Evolutionary conservation across 2,329 filamentous ascomycete species (phyloP).

Genomic region (Saccharata proteae): DNA sequence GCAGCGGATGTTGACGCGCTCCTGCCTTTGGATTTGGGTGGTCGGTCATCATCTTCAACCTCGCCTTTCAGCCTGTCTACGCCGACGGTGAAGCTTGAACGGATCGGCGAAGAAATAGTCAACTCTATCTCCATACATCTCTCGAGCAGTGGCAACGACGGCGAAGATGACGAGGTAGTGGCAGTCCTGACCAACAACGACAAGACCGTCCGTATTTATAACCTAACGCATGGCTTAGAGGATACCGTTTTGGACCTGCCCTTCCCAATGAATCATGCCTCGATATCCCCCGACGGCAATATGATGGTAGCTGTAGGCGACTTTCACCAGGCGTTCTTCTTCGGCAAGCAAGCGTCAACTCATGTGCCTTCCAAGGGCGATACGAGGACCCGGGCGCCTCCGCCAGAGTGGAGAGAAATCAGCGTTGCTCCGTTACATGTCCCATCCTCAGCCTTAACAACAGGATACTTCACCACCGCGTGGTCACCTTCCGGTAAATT

Average conservation of each 20-base stretch:
- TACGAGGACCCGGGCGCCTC: neutral
- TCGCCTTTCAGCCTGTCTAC: constrained; percentile 2
- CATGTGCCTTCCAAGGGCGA: constrained; percentile 16
- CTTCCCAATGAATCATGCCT: constrained; percentile 82
- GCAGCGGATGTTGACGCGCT: constrained; percentile 43
- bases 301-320: constrained; percentile 78
- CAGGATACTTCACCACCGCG: constrained; percentile 62
- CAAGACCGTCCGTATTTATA: constrained; percentile 74
- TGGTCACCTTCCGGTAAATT: constrained; percentile 62
- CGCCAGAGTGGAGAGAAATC: constrained; percentile 25
- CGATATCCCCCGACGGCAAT: constrained; percentile 81
- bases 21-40: constrained; percentile 40
- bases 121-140: constrained; percentile 56
- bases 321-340: constrained; percentile 75
- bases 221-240: constrained; percentile 54
- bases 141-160: constrained; percentile 26
- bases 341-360: constrained; percentile 39
- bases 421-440: constrained; percentile 30
- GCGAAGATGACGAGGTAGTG: constrained; percentile 47
- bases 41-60: constrained; percentile 13
- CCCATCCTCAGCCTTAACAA: constrained; percentile 22
- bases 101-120: constrained; percentile 51
- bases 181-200: constrained; percentile 84
- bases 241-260: constrained; percentile 63
- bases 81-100: constrained; percentile 41